Percentiles rank a stretch among this genome's conserved stretches.
Evolutionary conservation across 805 yeast genomes (phyloP).

Genomic region (Schizosaccharomyces lindneri): DNA sequence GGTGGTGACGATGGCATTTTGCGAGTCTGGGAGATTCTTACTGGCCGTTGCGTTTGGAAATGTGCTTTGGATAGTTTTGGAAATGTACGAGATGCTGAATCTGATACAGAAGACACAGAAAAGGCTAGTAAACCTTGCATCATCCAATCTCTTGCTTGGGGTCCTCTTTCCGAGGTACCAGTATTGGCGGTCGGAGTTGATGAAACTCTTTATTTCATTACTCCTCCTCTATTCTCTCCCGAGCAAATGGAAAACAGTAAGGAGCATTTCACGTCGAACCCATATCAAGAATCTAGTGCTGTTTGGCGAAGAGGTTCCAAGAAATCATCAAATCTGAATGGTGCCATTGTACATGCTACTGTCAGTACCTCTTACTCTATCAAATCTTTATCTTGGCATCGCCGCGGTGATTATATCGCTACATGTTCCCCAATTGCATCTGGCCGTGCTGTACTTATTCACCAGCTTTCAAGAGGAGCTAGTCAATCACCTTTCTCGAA

Average conservation of each 20-base stretch:
- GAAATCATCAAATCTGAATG: slow-evolving; percentile 11
- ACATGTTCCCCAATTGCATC: slow-evolving; percentile 89
- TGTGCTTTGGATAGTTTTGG: neutral
- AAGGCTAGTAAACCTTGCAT: neutral
- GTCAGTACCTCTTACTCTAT: slow-evolving; percentile 26
- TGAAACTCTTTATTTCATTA: slow-evolving; percentile 21
- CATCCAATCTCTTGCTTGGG: slow-evolving; percentile 5
- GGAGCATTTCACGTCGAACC: slow-evolving; percentile 33
- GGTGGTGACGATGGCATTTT: slow-evolving; percentile 94
- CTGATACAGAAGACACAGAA: neutral
- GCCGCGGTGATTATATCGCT: slow-evolving; percentile 90
- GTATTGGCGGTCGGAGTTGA: slow-evolving; percentile 12
- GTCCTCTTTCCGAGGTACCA: slow-evolving; percentile 16
- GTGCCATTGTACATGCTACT: slow-evolving; percentile 25
- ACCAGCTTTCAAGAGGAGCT: slow-evolving; percentile 78
- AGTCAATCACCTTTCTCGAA: slow-evolving; percentile 90
- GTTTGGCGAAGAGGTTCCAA: slow-evolving; percentile 14
- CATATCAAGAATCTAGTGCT: slow-evolving; percentile 25
- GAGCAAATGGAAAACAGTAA: neutral
- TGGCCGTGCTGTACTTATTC: slow-evolving; percentile 71
- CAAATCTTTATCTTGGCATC: slow-evolving; percentile 78
- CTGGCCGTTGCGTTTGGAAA: slow-evolving; percentile 33
- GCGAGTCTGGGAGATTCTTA: slow-evolving; percentile 84
- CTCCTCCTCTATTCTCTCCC: slow-evolving; percentile 79
- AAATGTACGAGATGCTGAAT: neutral